These are phyloP conservation scores for Rubus parviflorus DNA, from an alignment of 306 rosid genomes.

Conservation along the genomic window DNA sequence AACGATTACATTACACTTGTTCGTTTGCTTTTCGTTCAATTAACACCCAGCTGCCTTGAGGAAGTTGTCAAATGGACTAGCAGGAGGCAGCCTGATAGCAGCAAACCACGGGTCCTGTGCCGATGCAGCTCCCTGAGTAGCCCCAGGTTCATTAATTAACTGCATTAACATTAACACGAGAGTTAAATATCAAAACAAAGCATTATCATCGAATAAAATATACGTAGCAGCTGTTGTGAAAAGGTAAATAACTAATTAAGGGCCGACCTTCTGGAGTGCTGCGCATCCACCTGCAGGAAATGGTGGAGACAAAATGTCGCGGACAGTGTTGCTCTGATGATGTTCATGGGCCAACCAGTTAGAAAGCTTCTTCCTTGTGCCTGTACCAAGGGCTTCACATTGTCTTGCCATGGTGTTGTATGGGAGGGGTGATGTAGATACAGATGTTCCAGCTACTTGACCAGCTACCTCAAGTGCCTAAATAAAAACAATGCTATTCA, in stretches of 20 bases:
- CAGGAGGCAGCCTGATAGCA: constrained; percentile 89
- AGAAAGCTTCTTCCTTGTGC: constrained; percentile 81
- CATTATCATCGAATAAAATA: neutral
- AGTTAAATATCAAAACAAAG: neutral
- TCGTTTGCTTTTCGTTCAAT: neutral
- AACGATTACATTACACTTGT: neutral
- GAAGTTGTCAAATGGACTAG: constrained; percentile 95
- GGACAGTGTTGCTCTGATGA: constrained; percentile 34
- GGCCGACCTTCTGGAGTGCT: constrained; percentile 53
- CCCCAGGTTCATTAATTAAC: constrained; percentile 40
- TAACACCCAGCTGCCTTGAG: constrained; percentile 95
- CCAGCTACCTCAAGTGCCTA: constrained; percentile 98
- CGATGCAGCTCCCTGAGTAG: constrained; percentile 32
- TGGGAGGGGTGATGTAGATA: constrained; percentile 88
- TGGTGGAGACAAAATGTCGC: constrained; percentile 38
- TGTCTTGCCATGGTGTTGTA: constrained; percentile 92
- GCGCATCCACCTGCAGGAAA: constrained; percentile 35
- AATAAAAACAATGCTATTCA: constrained; percentile 13
- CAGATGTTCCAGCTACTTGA: constrained; percentile 79
- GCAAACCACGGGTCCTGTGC: constrained; percentile 55
- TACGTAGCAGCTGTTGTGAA: neutral
- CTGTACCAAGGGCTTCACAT: constrained; percentile 90
- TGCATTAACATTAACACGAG: constrained; percentile 16
- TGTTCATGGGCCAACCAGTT: constrained; percentile 87
- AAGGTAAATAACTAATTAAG: neutral